phyloP scores from a whole-genome alignment of 192 early-diverging fungal genomes.

The Podila horticola region DNA sequence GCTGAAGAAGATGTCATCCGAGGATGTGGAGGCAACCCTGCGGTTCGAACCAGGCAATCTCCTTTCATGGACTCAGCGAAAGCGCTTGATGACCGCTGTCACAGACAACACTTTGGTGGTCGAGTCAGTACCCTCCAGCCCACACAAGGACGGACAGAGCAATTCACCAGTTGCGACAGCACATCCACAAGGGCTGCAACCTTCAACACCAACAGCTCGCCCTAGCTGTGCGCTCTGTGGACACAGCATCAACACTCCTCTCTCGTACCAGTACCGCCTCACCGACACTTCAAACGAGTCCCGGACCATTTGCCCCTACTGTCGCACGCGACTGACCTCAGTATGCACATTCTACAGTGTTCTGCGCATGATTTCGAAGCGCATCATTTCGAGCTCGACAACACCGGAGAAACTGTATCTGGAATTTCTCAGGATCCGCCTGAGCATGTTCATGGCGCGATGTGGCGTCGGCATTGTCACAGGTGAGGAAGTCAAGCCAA shows the following conservation, averaged over 20 bases:
- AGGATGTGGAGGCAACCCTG: constrained; percentile 51
- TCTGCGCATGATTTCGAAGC: constrained; percentile 50
- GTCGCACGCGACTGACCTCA: constrained; percentile 40
- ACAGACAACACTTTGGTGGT: constrained; percentile 50
- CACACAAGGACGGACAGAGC: constrained; percentile 5
- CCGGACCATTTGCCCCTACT: constrained; percentile 41
- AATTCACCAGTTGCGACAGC: constrained; percentile 1
- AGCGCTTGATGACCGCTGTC: constrained; percentile 49
- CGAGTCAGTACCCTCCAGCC: constrained; percentile 24
- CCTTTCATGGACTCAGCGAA: constrained; percentile 44
- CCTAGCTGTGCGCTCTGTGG: constrained; percentile 49
- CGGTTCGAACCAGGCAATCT: constrained; percentile 46
- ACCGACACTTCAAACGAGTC: constrained; percentile 41
- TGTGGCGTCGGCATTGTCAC: constrained; percentile 52
- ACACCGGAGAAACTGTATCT: constrained; percentile 49
- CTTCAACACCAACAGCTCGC: neutral
- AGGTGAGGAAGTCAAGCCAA: constrained; percentile 32
- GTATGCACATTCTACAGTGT: constrained; percentile 52
- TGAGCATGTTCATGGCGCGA: constrained; percentile 53
- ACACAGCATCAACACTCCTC: constrained; percentile 25
- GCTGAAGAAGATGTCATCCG: constrained; percentile 47
- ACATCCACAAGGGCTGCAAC: constrained; percentile 10
- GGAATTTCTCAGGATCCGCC: constrained; percentile 43
- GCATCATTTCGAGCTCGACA: constrained; percentile 38
- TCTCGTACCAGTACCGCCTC: constrained; percentile 47